Evolutionary conservation across 768 basidiomycete species (phyloP).

Genomic region (Atractiella rhizophila): DNA sequence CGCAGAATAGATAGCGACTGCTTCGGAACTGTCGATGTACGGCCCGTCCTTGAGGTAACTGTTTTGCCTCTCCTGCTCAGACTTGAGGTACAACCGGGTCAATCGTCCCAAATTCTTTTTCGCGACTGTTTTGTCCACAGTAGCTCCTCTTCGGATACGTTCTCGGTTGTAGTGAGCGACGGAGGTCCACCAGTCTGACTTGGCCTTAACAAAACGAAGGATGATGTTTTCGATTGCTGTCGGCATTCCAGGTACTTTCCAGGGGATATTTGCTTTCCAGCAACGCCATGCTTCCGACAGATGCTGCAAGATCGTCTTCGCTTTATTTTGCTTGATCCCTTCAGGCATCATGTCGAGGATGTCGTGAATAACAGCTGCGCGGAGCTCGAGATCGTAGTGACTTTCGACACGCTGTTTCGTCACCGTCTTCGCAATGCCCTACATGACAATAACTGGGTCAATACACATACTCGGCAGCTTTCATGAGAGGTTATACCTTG

Average conservation of each 20-base stretch:
- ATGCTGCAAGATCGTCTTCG: conserved; percentile 97
- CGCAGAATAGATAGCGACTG: conserved; percentile 92
- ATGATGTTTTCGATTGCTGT: conserved; percentile 99
- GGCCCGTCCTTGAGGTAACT: conserved; percentile 98
- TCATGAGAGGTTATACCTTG: conserved; percentile 13
- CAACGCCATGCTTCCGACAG: conserved; percentile 96
- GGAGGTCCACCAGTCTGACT: conserved; percentile 98
- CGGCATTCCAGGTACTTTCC: conserved; percentile 99
- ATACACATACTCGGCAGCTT: neutral
- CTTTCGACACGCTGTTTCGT: conserved; percentile 98
- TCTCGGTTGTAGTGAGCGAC: conserved; percentile 96
- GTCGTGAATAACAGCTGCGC: conserved; percentile 98
- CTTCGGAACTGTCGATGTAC: conserved; percentile 95
- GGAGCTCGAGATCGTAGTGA: conserved; percentile 87
- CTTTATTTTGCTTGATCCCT: conserved; percentile 95
- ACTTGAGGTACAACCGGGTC: conserved; percentile 90
- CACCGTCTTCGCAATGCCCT: conserved; percentile 88
- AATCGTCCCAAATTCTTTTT: conserved; percentile 97
- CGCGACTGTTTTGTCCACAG: conserved; percentile 92
- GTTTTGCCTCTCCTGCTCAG: conserved; percentile 95
- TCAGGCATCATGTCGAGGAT: conserved; percentile 99
- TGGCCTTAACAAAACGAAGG: conserved; percentile 92
- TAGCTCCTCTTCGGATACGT: conserved; percentile 85
- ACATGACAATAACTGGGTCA: conserved; percentile 26
- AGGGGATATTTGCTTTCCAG: conserved; percentile 48